Evolutionary conservation across 352 stramenopile species (phyloP).

Genomic region (Hyaloperonospora arabidopsidis): DNA sequence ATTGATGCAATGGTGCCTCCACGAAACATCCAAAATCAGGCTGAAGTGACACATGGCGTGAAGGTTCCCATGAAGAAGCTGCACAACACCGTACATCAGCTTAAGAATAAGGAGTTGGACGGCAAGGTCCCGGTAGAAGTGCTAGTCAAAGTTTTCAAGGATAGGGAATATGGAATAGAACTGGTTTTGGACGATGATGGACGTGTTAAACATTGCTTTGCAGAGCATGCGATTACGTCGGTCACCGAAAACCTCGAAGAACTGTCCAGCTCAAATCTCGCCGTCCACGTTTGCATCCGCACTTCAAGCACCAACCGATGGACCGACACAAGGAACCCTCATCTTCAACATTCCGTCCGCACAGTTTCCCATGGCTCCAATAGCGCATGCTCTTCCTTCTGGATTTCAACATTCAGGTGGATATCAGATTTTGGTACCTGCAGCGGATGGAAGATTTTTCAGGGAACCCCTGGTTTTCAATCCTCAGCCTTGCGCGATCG

Average conservation of each 20-base stretch:
- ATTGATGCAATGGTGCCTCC: neutral
- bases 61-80: slow-evolving; percentile 1
- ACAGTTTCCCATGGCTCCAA: no score
- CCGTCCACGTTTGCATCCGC: neutral
- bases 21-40: neutral
- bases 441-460: no score
- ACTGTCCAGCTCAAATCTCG: neutral
- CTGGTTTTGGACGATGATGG: neutral
- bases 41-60: neutral
- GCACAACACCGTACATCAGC: neutral
- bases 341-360: no score
- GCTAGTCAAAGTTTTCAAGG: neutral
- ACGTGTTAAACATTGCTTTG: neutral
- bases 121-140: no score
- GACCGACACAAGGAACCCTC: neutral
- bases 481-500: no score
- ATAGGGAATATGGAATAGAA: neutral
- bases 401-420: no score
- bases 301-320: neutral
- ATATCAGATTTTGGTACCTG: no score
- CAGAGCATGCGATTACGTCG: neutral
- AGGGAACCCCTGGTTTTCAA: no score
- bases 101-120: no score
- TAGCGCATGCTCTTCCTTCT: no score
- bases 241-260: no score